A percentile compares a stretch with the other conserved stretches of the same genome.
These are phyloP conservation scores for Teunomyces funiuensis DNA, from an alignment of 805 yeast genomes.

Conservation along the genomic window DNA sequence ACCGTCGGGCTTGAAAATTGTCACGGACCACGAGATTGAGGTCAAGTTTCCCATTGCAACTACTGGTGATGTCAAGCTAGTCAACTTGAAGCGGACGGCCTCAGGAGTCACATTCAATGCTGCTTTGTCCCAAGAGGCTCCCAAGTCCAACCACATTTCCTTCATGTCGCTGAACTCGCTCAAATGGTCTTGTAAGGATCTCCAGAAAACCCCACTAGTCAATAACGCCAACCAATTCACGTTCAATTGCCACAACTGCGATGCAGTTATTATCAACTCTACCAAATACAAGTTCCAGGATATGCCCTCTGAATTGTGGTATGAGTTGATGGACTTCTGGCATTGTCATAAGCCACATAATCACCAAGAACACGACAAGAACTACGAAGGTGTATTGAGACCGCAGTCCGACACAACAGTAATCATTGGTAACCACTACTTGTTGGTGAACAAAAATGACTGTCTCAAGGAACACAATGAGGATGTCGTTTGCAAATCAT, in stretches of 20 bases:
- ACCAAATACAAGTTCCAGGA: constrained; percentile 43
- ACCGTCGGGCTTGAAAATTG: background rate
- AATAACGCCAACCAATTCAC: constrained; percentile 22
- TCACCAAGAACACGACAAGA: constrained; percentile 19
- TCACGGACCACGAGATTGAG: background rate
- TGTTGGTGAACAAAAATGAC: constrained; percentile 34
- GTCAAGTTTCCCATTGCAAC: constrained; percentile 3
- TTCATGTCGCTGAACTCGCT: constrained; percentile 2
- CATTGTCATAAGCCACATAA: constrained; percentile 84
- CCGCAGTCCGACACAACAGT: constrained; percentile 43
- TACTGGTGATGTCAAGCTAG: background rate
- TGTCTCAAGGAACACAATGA: constrained; percentile 8
- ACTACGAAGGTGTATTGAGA: constrained; percentile 41
- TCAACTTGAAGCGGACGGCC: background rate
- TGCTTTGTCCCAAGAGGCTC: background rate
- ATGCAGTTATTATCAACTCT: constrained; percentile 27
- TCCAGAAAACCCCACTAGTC: constrained; percentile 31
- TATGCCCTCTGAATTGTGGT: constrained; percentile 92
- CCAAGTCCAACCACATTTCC: background rate
- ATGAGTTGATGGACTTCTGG: constrained; percentile 96
- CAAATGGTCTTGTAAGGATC: constrained; percentile 45
- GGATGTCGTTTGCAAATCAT: constrained; percentile 32
- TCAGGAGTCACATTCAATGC: background rate
- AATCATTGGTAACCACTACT: constrained; percentile 58
- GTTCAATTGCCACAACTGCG: constrained; percentile 35